A percentile compares a stretch with the other conserved stretches of the same genome.
Evolutionary conservation across 495 filamentous ascomycete species (phyloP).

Genomic region (Neurospora tetraspora): DNA sequence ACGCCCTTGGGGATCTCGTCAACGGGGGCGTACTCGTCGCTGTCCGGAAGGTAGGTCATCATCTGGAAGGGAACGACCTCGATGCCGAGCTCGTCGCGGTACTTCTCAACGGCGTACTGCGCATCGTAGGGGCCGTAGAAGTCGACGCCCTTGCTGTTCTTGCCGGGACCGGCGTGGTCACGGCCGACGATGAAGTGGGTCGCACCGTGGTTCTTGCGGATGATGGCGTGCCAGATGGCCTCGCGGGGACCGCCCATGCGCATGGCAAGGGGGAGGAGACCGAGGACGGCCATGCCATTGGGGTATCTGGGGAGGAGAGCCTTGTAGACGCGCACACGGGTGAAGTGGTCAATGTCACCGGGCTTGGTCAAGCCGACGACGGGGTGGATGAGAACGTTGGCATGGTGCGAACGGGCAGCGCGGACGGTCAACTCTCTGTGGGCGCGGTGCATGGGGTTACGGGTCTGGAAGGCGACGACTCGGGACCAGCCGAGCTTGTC

Average conservation of each 20-base stretch:
- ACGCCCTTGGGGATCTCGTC: constrained; percentile 76
- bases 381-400: constrained; percentile 97
- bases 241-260: constrained; percentile 97
- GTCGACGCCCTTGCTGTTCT: constrained; percentile 90
- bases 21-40: constrained; percentile 88
- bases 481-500: constrained; percentile 97
- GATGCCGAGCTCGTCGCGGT: constrained; percentile 90
- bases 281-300: constrained; percentile 97
- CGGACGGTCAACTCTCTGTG: constrained; percentile 96
- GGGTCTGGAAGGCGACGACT: constrained; percentile 97
- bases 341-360: constrained; percentile 99
- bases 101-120: constrained; percentile 96
- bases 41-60: constrained; percentile 97
- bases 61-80: constrained; percentile 99
- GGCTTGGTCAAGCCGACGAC: constrained; percentile 98
- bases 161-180: constrained; percentile 94
- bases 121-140: constrained; percentile 99
- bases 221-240: constrained; percentile 99
- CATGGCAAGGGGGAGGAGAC: constrained; percentile 93
- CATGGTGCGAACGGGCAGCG: constrained; percentile 86
- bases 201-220: constrained; percentile 98
- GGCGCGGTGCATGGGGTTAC: constrained; percentile 98
- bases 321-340: constrained; percentile 95
- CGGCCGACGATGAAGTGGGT: constrained; percentile 99
- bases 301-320: constrained; percentile 94